Evolutionary conservation across 441 rosid genomes (phyloP).

Genomic region (Arabidopsis hybrid): DNA sequence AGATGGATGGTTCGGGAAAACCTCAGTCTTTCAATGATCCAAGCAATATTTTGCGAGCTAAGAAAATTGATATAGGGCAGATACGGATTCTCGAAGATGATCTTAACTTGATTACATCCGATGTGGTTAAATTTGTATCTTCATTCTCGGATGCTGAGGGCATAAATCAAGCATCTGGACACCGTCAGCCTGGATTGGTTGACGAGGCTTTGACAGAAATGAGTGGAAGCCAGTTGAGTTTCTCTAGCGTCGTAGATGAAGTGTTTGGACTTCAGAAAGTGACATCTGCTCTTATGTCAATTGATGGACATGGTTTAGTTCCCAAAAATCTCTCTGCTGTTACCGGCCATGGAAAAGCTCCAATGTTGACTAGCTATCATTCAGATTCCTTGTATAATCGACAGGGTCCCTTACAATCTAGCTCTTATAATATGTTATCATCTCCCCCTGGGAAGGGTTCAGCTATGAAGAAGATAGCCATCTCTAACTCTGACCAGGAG

Average conservation of each 20-base stretch:
- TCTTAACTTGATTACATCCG: constrained; percentile 72
- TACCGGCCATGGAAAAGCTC: constrained; percentile 51
- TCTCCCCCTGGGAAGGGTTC: constrained; percentile 62
- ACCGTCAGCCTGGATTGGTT: constrained; percentile 63
- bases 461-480: constrained; percentile 55
- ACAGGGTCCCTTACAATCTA: constrained; percentile 62
- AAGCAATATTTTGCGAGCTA: constrained; percentile 63
- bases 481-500: constrained; percentile 88
- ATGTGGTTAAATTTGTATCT: constrained; percentile 57
- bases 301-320: constrained; percentile 52
- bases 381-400: constrained; percentile 57
- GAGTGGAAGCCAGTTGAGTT: constrained; percentile 71
- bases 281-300: constrained; percentile 54
- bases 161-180: constrained; percentile 59
- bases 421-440: constrained; percentile 61
- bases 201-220: constrained; percentile 62
- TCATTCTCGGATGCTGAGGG: constrained; percentile 58
- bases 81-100: constrained; percentile 92
- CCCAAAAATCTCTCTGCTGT: constrained; percentile 28
- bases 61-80: constrained; percentile 80
- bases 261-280: constrained; percentile 91
- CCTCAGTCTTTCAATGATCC: constrained; percentile 62
- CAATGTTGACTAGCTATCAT: constrained; percentile 61
- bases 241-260: constrained; percentile 90
- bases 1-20: constrained; percentile 61